Percentiles rank a stretch among this genome's conserved stretches.
Evolutionary conservation across 2,329 filamentous ascomycete genomes (phyloP).

Genomic region (Ambrosiella cleistominuta): DNA sequence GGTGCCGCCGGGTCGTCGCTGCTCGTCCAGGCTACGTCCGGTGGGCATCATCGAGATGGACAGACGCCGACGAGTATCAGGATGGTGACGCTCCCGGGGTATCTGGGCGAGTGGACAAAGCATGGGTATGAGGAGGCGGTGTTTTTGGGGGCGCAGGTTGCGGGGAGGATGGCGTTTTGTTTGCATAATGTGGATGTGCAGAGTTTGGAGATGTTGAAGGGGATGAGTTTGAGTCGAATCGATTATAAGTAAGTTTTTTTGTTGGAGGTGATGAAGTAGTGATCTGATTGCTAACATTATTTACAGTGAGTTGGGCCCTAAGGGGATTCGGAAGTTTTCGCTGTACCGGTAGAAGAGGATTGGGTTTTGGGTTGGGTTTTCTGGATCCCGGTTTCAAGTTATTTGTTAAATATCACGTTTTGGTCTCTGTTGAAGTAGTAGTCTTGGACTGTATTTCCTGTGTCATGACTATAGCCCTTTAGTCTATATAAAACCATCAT

Average conservation of each 20-base stretch:
- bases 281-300: background rate
- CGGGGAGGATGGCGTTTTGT: conserved; percentile 45
- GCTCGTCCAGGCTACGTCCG: conserved; percentile 65
- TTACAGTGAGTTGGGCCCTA: conserved; percentile 35
- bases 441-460: too few species aligned
- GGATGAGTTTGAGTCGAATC: conserved; percentile 39
- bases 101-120: conserved; percentile 83
- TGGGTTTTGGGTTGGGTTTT: too few species aligned
- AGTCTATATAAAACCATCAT: too few species aligned
- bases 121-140: conserved; percentile 61
- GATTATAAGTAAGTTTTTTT: conserved; percentile 39
- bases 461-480: too few species aligned
- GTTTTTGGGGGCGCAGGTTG: conserved; percentile 77
- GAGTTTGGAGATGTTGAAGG: conserved; percentile 32
- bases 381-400: too few species aligned
- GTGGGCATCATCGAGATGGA: conserved; percentile 25
- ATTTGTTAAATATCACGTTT: too few species aligned
- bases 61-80: conserved; percentile 75
- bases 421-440: too few species aligned
- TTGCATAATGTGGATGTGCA: conserved; percentile 39
- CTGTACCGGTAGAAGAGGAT: conserved; percentile 26
- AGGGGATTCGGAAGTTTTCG: conserved; percentile 34
- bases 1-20: conserved; percentile 58
- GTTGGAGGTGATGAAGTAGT: background rate
- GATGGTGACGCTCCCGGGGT: conserved; percentile 58